phyloP scores from a whole-genome alignment of 108 stramenopile genomes.

The Stephanodiscus triporus region DNA sequence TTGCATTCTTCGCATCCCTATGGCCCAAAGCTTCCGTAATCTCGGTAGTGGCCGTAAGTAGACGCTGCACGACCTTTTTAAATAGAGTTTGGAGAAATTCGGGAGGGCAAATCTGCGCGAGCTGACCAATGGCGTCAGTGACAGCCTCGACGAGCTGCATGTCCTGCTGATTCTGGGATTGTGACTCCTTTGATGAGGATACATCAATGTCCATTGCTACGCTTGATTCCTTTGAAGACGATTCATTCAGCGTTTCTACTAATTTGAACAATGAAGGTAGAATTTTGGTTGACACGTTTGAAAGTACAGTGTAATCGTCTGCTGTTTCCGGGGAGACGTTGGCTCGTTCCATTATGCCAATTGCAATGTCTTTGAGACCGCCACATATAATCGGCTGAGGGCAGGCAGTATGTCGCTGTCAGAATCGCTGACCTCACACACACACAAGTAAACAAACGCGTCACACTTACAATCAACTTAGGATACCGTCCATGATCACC shows the following conservation, averaged over 20 bases:
- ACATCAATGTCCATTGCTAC: conserved; percentile 48
- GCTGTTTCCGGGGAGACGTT: conserved; percentile 20
- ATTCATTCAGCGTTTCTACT: conserved; percentile 60
- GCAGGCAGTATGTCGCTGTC: background rate
- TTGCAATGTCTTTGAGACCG: conserved; percentile 55
- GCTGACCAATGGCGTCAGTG: conserved; percentile 67
- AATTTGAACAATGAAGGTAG: conserved; percentile 73
- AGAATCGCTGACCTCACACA: conserved; percentile 7
- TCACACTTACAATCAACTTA: conserved; percentile 65
- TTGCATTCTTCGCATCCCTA: conserved; percentile 43
- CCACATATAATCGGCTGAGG: conserved; percentile 58
- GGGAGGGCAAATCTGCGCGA: conserved; percentile 63
- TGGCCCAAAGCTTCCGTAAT: conserved; percentile 28
- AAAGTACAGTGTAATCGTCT: conserved; percentile 49
- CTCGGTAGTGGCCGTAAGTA: conserved; percentile 65
- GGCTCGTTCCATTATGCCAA: conserved; percentile 44
- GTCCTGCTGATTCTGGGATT: conserved; percentile 33
- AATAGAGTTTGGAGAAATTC: conserved; percentile 69
- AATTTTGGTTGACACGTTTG: conserved; percentile 55
- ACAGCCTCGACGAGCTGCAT: conserved; percentile 53
- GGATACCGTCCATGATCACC: conserved; percentile 79
- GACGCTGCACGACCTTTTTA: conserved; percentile 73
- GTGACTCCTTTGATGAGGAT: conserved; percentile 5
- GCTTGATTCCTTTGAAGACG: conserved; percentile 18
- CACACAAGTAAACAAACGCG: background rate